These are phyloP conservation scores for Plasmodium coatneyi DNA, from an alignment of 169 alveolate species.

Conservation along the genomic window DNA sequence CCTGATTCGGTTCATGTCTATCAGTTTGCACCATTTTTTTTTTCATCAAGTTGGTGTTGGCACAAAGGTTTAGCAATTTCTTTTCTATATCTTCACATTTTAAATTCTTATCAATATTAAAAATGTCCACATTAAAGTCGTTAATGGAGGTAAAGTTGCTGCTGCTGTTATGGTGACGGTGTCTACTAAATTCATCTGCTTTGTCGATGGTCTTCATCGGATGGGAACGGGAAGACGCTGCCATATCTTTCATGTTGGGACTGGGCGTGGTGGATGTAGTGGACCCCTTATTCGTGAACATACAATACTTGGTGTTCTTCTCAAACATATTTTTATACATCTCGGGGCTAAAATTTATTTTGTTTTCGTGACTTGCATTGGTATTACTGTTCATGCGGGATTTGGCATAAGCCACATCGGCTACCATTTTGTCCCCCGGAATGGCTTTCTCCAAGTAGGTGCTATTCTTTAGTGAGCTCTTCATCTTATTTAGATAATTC, in stretches of 20 bases:
- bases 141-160: slow-evolving; percentile 3
- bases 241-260: neutral
- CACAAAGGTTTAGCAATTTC: slow-evolving; percentile 28
- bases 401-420: neutral
- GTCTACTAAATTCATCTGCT: slow-evolving; percentile 13
- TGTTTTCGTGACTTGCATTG: slow-evolving; percentile 11
- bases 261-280: neutral
- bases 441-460: neutral
- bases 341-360: slow-evolving; percentile 8
- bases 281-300: neutral
- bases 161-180: neutral
- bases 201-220: neutral
- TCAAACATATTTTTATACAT: slow-evolving; percentile 8
- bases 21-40: neutral
- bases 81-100: slow-evolving; percentile 48
- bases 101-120: slow-evolving; percentile 42
- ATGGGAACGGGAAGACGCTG: neutral
- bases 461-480: slow-evolving; percentile 23
- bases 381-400: slow-evolving; percentile 1
- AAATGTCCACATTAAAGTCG: slow-evolving; percentile 49
- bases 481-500: slow-evolving; percentile 39
- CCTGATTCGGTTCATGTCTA: neutral
- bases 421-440: neutral
- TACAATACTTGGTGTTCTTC: slow-evolving; percentile 12
- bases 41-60: slow-evolving; percentile 9